phyloP scores from a whole-genome alignment of 2,329 filamentous ascomycete genomes.

The Lachnellula suecica region DNA sequence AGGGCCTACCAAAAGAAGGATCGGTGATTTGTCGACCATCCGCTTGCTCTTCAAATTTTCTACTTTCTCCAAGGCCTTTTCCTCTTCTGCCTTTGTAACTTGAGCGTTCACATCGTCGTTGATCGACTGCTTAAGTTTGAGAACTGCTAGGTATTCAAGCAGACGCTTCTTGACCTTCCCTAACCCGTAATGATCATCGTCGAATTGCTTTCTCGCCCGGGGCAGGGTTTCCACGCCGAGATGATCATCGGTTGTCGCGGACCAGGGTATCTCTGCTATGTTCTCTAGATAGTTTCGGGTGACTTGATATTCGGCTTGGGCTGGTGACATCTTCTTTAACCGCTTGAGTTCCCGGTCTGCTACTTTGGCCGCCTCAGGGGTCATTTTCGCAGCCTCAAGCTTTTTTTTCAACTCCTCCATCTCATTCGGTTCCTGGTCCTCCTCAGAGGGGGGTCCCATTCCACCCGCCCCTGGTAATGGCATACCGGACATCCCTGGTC shows the following conservation, averaged over 20 bases:
- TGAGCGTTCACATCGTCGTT: constrained; percentile 81
- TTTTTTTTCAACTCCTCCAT: constrained; percentile 89
- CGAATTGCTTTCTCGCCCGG: constrained; percentile 82
- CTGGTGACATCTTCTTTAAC: constrained; percentile 91
- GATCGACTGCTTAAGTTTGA: constrained; percentile 88
- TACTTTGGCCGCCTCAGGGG: constrained; percentile 83
- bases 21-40: constrained; percentile 93
- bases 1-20: constrained; percentile 87
- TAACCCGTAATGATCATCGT: constrained; percentile 93
- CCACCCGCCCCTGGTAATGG: constrained; percentile 24
- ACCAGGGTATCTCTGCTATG: constrained; percentile 91
- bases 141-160: constrained; percentile 92
- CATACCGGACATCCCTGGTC: constrained; percentile 24
- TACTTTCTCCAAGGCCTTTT: constrained; percentile 56
- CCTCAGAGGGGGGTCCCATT: constrained; percentile 39
- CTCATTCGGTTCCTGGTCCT: constrained; percentile 84
- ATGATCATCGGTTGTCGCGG: constrained; percentile 78
- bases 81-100: constrained; percentile 66
- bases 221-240: constrained; percentile 78
- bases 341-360: constrained; percentile 86
- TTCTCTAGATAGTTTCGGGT: constrained; percentile 93
- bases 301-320: constrained; percentile 94
- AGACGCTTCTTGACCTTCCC: constrained; percentile 97
- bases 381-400: constrained; percentile 77
- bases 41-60: constrained; percentile 77